phyloP scores from a whole-genome alignment of 2,329 filamentous ascomycete species.

The Leptoxyphium fumago region DNA sequence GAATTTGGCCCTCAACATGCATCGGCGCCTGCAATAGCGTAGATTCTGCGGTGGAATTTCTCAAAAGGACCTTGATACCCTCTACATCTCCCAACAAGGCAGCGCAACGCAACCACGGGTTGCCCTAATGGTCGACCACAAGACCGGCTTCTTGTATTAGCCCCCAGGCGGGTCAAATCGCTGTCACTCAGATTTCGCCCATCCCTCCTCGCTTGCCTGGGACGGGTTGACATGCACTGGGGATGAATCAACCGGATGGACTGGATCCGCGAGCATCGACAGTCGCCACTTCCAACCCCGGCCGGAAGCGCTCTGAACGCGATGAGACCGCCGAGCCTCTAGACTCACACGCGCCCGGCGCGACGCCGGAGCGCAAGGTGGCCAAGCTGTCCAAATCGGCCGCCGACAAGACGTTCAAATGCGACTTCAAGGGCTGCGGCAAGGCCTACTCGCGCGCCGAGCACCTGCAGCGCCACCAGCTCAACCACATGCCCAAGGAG shows the following conservation, averaged over 20 bases:
- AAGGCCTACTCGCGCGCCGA: conserved; percentile 44
- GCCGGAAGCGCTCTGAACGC: background rate
- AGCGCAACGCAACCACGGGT: too few species aligned
- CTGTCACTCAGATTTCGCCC: background rate
- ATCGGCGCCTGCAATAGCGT: too few species aligned
- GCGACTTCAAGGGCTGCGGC: conserved; percentile 32
- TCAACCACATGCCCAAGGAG: conserved; percentile 31
- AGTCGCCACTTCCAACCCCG: background rate
- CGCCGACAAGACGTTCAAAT: conserved; percentile 21
- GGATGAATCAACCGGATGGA: background rate
- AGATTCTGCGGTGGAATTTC: too few species aligned
- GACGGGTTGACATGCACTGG: background rate
- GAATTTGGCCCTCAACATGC: too few species aligned
- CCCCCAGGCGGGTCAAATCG: too few species aligned
- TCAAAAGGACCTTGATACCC: too few species aligned
- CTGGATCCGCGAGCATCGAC: background rate
- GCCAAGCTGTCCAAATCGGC: background rate
- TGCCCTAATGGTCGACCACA: too few species aligned
- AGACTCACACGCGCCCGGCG: background rate
- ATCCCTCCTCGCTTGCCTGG: background rate
- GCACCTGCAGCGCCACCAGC: conserved; percentile 42
- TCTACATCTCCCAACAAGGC: too few species aligned
- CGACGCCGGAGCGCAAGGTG: conserved; percentile 1
- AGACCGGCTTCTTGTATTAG: too few species aligned
- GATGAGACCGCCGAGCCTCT: background rate